Evolutionary conservation across 2,329 filamentous ascomycete genomes (phyloP).

Genomic region (Coniochaeta sp.): DNA sequence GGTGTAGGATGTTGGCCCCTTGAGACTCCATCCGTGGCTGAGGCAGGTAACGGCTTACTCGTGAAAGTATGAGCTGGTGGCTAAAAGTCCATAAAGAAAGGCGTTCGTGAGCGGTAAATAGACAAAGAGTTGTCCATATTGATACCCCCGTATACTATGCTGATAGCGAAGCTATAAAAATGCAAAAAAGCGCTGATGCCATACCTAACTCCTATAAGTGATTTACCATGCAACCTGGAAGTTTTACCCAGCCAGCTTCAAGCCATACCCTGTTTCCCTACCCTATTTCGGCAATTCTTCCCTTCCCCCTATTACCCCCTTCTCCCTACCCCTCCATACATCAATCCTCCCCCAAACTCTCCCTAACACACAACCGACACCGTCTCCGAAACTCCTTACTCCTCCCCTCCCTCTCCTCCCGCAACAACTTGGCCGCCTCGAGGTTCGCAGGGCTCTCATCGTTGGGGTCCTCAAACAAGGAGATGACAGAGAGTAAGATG

Average conservation of each 20-base stretch:
- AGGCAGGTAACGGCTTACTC: too few relatives aligned
- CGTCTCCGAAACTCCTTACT: conserved; percentile 69
- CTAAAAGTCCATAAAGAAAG: too few relatives aligned
- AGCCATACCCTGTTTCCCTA: not conserved
- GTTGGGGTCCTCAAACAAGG: conserved; percentile 86
- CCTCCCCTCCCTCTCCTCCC: conserved; percentile 61
- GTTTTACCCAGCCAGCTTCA: not conserved
- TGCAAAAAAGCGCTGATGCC: not conserved
- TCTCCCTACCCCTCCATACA: not conserved
- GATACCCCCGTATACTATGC: not conserved
- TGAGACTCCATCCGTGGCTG: not conserved
- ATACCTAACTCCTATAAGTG: not conserved
- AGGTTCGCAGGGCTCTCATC: conserved; percentile 94
- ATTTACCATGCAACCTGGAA: too few relatives aligned
- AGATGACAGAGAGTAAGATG: conserved; percentile 86
- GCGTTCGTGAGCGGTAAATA: not conserved
- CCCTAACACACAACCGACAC: conserved; percentile 71
- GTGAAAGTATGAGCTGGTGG: too few relatives aligned
- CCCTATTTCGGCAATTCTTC: not conserved
- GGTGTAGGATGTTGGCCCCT: conserved; percentile 11
- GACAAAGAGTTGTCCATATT: not conserved
- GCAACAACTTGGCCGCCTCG: conserved; percentile 82
- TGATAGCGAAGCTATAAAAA: not conserved
- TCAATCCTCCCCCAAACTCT: conserved; percentile 70
- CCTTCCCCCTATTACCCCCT: not conserved